Base-by-base conservation (phyloP, 176 grass and related monocot species). In the Bolboschoenus planiculmis region DNA sequence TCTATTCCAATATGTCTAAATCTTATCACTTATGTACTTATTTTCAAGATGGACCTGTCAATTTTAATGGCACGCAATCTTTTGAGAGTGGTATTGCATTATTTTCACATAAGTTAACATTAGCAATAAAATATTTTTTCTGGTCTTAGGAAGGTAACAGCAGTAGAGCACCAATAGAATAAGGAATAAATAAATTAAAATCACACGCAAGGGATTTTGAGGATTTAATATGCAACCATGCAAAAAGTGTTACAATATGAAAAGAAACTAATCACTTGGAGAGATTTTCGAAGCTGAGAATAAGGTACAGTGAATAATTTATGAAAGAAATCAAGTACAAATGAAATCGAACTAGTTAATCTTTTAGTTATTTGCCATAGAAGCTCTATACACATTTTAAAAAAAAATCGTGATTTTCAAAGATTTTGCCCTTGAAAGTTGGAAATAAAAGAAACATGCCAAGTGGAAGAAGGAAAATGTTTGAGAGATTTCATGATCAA, bases 11-110 rank as follows among this genome's bases (percentile, higher is more conserved):
- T 47, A 10, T 4, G 23, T 74, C 68, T 29, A 29, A 27, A 74
- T 74, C 68, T 74, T 74, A 74, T 74, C 40, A 10, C 21, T 39
- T 74, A 24, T 72, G 67, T 72, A 72, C 67, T 26, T 24, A 46
- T 73, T 73, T 64, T 73, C 21, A 27, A 73, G 21, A 73, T 67
- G 63, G 15, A 67, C 13, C n/a, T 0, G 68, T 24, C 68, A 73
- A 73, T 74, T 73, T 74, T 27, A 74, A 26, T 26, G n/a, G 10
- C 39, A 29, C 39, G 15, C 63, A 66, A 21, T 37, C 34, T 66
- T 66, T 37, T 8, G 4, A 4, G 29, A 63, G 11, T 63, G 29
- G 26, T 18, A 67, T 39, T 67, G 31, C 18, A 36, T 3, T 61
- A 68, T 40, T 23, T 67, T 67, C 16, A n/a, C 63, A 39, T 67